Conservation (phyloP, 371 early-diverging fungal species). For the Agmasoma carcini region DNA sequence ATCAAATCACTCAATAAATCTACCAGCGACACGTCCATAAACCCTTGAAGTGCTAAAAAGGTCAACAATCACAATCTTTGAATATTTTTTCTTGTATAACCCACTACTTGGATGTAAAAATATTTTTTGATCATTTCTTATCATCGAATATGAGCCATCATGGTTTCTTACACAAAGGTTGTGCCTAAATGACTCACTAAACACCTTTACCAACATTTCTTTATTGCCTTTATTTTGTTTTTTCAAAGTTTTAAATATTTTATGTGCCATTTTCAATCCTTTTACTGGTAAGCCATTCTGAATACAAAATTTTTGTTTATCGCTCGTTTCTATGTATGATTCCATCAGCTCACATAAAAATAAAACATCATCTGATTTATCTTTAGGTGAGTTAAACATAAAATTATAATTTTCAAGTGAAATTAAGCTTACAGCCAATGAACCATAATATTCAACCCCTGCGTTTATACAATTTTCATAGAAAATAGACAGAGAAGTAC, state of each 20-base stretch:
- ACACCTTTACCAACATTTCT: conserved; percentile 20
- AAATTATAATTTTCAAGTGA: conserved; percentile 45
- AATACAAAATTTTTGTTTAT: conserved; percentile 36
- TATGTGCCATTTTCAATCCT: conserved; percentile 22
- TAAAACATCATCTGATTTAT: conserved; percentile 25
- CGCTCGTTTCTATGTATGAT: conserved; percentile 19
- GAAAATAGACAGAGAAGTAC: conserved; percentile 29
- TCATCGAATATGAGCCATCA: conserved; percentile 38
- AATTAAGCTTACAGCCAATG: conserved; percentile 32
- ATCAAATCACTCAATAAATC: conserved; percentile 17
- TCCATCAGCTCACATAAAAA: conserved; percentile 22
- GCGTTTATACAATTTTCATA: conserved; percentile 20
- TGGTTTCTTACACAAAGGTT: conserved; percentile 34
- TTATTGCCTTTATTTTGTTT: conserved; percentile 25
- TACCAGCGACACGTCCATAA: conserved; percentile 43
- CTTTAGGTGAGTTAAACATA: conserved; percentile 9
- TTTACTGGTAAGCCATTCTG: conserved; percentile 16
- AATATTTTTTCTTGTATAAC: conserved; percentile 39
- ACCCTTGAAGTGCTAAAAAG: conserved; percentile 33
- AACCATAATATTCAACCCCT: conserved; percentile 14
- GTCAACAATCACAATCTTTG: conserved; percentile 44
- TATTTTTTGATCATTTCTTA: conserved; percentile 7
- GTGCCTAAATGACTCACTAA: conserved; percentile 38
- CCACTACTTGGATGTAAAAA: conserved; percentile 42
- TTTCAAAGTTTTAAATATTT: conserved; percentile 16